Percentiles rank a stretch among this genome's conserved stretches.
Evolutionary conservation across 2,329 filamentous ascomycete species (phyloP).

Genomic region (Diaporthe eres): DNA sequence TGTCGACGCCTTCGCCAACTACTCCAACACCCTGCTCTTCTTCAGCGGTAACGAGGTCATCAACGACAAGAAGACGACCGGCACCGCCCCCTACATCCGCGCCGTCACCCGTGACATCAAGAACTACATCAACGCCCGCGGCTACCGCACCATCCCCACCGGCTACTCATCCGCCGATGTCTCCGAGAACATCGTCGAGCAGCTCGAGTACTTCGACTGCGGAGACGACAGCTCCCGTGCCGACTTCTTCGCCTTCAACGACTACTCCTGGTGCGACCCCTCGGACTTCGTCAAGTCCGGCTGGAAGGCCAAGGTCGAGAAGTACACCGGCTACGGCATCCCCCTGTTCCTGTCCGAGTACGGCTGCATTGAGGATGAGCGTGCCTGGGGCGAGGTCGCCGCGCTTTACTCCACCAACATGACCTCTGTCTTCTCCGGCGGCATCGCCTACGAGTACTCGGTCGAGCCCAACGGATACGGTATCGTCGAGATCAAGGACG

Average conservation of each 20-base stretch:
- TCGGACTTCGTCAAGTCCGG: slow-evolving; percentile 78
- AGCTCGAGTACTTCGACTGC: slow-evolving; percentile 94
- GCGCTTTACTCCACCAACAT: slow-evolving; percentile 87
- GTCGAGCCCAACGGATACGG: slow-evolving; percentile 85
- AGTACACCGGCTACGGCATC: slow-evolving; percentile 87
- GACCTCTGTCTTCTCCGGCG: slow-evolving; percentile 93
- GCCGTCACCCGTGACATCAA: slow-evolving; percentile 84
- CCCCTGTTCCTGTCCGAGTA: slow-evolving; percentile 97
- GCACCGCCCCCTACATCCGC: slow-evolving; percentile 81
- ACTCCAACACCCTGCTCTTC: slow-evolving; percentile 89
- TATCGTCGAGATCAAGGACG: slow-evolving; percentile 76
- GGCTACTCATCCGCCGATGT: slow-evolving; percentile 87
- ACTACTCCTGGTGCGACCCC: slow-evolving; percentile 89
- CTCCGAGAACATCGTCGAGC: slow-evolving; percentile 85
- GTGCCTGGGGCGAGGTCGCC: slow-evolving; percentile 83
- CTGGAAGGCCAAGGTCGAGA: slow-evolving; percentile 91
- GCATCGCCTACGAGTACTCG: slow-evolving; percentile 96
- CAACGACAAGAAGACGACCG: slow-evolving; percentile 76
- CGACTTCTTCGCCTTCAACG: slow-evolving; percentile 88
- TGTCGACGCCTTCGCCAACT: slow-evolving; percentile 85
- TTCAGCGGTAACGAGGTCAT: slow-evolving; percentile 88
- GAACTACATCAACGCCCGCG: slow-evolving; percentile 74
- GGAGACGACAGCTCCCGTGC: slow-evolving; percentile 85
- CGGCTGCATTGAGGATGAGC: slow-evolving; percentile 86
- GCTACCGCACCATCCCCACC: slow-evolving; percentile 78